Conservation (phyloP, 768 basidiomycete species). For the Tricholoma sp. region DNA sequence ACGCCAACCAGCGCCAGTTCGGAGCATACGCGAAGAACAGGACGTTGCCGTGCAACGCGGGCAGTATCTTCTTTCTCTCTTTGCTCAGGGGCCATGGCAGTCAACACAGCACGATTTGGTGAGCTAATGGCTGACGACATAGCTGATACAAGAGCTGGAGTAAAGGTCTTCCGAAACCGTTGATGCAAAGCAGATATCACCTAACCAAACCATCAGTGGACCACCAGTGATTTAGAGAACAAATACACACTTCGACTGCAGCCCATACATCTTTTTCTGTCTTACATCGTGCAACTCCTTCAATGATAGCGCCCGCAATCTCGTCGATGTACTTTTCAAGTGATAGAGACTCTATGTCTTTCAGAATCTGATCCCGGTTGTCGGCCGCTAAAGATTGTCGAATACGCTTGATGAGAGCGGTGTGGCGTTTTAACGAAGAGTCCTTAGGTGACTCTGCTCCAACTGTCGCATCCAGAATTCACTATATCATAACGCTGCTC, state of each 20-base stretch:
- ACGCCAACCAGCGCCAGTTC: constrained; percentile 88
- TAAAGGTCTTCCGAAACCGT: constrained; percentile 78
- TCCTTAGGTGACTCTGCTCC: constrained; percentile 70
- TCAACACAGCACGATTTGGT: constrained; percentile 51
- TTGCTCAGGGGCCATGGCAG: constrained; percentile 65
- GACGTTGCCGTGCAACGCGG: constrained; percentile 77
- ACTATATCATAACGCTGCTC: not conserved
- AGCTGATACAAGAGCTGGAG: constrained; percentile 59
- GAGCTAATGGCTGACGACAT: constrained; percentile 55
- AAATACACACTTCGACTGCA: constrained; percentile 77
- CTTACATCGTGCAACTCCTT: constrained; percentile 84
- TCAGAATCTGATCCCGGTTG: constrained; percentile 82
- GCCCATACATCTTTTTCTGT: constrained; percentile 90
- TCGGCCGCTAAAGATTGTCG: constrained; percentile 80
- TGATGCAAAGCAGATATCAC: constrained; percentile 85
- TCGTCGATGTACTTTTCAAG: constrained; percentile 97
- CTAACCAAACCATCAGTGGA: constrained; percentile 33
- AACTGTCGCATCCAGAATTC: not conserved
- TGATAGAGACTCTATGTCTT: constrained; percentile 86
- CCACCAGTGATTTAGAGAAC: not conserved
- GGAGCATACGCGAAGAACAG: constrained; percentile 79
- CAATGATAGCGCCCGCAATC: constrained; percentile 79
- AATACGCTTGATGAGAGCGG: constrained; percentile 91
- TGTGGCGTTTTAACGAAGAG: constrained; percentile 94
- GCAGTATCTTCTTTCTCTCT: constrained; percentile 88